These are phyloP conservation scores for Allomyces macrogynus DNA, from an alignment of 192 early-diverging fungal species.

Conservation along the genomic window DNA sequence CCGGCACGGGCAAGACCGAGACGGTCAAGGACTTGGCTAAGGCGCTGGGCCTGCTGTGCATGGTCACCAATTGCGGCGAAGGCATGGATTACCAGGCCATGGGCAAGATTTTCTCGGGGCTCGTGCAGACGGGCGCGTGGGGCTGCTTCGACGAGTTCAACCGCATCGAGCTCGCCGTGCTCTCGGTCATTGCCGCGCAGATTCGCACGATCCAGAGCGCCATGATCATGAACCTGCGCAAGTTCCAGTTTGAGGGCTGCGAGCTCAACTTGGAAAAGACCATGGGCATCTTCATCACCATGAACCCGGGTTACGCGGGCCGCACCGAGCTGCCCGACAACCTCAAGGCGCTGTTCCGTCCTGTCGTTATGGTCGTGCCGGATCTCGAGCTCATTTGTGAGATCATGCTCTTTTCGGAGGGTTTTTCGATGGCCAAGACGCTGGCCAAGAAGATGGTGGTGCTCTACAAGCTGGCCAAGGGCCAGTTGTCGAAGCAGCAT, in stretches of 20 bases:
- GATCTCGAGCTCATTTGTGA: slow-evolving; percentile 96
- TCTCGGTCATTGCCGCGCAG: slow-evolving; percentile 97
- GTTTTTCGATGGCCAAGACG: slow-evolving; percentile 84
- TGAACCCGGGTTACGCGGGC: slow-evolving; percentile 98
- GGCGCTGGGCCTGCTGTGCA: slow-evolving; percentile 83
- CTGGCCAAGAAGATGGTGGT: slow-evolving; percentile 93
- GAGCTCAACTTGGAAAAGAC: slow-evolving; percentile 60
- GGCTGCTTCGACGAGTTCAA: slow-evolving; percentile 99
- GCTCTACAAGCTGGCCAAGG: slow-evolving; percentile 80
- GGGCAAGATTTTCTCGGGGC: slow-evolving; percentile 98
- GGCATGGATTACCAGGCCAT: slow-evolving; percentile 99
- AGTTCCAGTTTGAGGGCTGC: slow-evolving; percentile 87
- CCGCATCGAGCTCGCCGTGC: slow-evolving; percentile 86
- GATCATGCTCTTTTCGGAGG: slow-evolving; percentile 98
- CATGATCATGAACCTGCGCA: slow-evolving; percentile 39
- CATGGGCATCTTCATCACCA: slow-evolving; percentile 95
- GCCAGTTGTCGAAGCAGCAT: slow-evolving; percentile 84
- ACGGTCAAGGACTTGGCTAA: slow-evolving; percentile 90
- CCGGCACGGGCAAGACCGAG: slow-evolving; percentile 98
- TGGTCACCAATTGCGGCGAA: slow-evolving; percentile 99
- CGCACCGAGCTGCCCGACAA: slow-evolving; percentile 97
- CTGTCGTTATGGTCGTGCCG: slow-evolving; percentile 96
- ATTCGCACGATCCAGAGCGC: slow-evolving; percentile 97
- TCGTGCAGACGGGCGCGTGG: slow-evolving; percentile 98
- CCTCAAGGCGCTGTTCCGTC: slow-evolving; percentile 95